phyloP scores from a whole-genome alignment of 2,329 filamentous ascomycete species.

The Fusarium torulosum region DNA sequence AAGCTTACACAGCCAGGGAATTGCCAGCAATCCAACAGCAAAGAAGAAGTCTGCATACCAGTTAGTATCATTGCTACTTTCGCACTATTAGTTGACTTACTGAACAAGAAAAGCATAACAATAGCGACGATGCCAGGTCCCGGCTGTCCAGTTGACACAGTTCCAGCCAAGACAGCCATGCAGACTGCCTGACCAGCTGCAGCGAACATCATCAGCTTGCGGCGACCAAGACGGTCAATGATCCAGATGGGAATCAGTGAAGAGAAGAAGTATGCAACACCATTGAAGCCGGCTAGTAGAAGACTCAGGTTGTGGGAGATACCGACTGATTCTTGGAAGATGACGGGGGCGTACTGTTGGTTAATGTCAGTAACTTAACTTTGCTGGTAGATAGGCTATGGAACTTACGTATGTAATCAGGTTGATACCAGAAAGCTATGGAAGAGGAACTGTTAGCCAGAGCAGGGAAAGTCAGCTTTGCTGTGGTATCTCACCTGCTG shows the following conservation, averaged over 20 bases:
- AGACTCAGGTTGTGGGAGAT: slow-evolving; percentile 60
- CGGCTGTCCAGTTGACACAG: slow-evolving; percentile 55
- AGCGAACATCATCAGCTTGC: slow-evolving; percentile 69
- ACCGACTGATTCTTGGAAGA: slow-evolving; percentile 60
- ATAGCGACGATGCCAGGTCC: slow-evolving; percentile 57
- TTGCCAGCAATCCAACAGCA: slow-evolving; percentile 56
- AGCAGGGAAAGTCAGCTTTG: fast-evolving
- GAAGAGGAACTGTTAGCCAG: neutral
- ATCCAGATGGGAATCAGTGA: slow-evolving; percentile 50
- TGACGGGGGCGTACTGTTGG: slow-evolving; percentile 54
- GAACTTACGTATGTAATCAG: slow-evolving; percentile 50
- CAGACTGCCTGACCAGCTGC: slow-evolving; percentile 54
- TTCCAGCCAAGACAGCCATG: slow-evolving; percentile 61
- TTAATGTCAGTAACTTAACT: neutral
- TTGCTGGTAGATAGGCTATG: fast-evolving
- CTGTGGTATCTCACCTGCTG: slow-evolving; percentile 47
- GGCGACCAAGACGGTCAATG: slow-evolving; percentile 61
- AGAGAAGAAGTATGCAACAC: slow-evolving; percentile 53
- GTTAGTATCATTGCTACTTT: too few relatives aligned
- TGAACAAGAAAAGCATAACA: slow-evolving; percentile 60
- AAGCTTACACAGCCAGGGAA: slow-evolving; percentile 53
- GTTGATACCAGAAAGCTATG: slow-evolving; percentile 50
- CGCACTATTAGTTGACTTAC: too few relatives aligned
- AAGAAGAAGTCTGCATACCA: slow-evolving; percentile 54
- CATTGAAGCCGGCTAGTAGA: slow-evolving; percentile 66